These are phyloP conservation scores for Antitrichia curtipendula DNA, from an alignment of 225 moss, liverwort and hornwort genomes.

Conservation along the genomic window DNA sequence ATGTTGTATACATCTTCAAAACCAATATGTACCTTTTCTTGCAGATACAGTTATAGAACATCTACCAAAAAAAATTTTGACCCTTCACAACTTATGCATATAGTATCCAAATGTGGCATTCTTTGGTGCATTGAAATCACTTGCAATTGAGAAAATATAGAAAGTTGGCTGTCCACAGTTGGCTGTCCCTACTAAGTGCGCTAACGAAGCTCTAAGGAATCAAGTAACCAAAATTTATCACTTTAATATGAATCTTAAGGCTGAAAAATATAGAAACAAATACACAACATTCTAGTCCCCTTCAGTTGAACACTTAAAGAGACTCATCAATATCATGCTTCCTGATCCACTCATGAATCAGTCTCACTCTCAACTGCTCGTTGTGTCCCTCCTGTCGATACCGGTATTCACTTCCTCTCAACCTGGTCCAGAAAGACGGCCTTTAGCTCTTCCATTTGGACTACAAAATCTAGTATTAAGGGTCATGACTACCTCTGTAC, in stretches of 20 bases:
- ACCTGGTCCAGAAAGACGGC: neutral
- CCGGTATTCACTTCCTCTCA: neutral
- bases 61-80: neutral
- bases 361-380: neutral
- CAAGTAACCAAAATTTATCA: neutral
- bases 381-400: neutral
- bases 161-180: neutral
- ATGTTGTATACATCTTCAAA: neutral
- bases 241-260: neutral
- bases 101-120: neutral
- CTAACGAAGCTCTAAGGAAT: neutral
- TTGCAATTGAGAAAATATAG: neutral
- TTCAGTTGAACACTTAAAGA: neutral
- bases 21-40: neutral
- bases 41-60: neutral
- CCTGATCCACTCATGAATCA: neutral
- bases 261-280: neutral
- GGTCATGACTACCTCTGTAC: neutral
- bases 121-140: neutral
- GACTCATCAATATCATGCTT: neutral
- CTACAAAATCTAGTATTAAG: neutral
- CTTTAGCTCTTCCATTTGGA: neutral
- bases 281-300: neutral
- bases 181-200: no score
- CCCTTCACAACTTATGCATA: neutral